Percentiles rank a stretch among this genome's conserved stretches.
Conservation (phyloP, 2,329 filamentous ascomycete species). For the Alternaria sp. region DNA sequence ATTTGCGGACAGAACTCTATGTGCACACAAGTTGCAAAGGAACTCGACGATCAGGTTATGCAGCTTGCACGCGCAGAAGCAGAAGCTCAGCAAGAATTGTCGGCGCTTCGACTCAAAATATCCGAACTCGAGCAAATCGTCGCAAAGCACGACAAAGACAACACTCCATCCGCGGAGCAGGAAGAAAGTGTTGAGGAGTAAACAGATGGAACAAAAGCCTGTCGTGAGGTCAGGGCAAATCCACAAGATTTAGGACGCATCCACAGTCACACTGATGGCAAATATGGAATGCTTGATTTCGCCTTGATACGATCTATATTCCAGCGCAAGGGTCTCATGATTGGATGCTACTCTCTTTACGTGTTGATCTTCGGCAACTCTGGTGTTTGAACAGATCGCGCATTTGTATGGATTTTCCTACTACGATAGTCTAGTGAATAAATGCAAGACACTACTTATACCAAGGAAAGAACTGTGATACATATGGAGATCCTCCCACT, state of each 20-base stretch:
- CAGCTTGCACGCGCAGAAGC: neutral
- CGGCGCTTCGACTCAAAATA: neutral
- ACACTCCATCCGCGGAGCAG: neutral
- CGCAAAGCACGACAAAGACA: neutral
- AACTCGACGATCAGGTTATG: neutral
- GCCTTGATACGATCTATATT: neutral
- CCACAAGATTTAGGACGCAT: neutral
- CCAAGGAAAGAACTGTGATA: neutral
- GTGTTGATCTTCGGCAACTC: neutral
- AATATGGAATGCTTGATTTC: neutral
- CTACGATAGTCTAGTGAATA: neutral
- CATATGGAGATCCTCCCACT: neutral
- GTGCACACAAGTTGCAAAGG: neutral
- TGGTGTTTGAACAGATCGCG: neutral
- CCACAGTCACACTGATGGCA: neutral
- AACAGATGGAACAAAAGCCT: neutral
- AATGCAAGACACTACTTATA: neutral
- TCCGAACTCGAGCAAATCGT: neutral
- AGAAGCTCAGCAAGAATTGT: neutral
- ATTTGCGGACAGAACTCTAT: neutral
- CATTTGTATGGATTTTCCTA: neutral
- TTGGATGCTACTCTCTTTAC: neutral
- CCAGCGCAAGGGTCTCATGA: neutral
- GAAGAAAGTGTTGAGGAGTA: neutral
- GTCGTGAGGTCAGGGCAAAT: neutral